Evolutionary conservation across 169 alveolate genomes (phyloP).

Genomic region (Plasmodium reichenowi): DNA sequence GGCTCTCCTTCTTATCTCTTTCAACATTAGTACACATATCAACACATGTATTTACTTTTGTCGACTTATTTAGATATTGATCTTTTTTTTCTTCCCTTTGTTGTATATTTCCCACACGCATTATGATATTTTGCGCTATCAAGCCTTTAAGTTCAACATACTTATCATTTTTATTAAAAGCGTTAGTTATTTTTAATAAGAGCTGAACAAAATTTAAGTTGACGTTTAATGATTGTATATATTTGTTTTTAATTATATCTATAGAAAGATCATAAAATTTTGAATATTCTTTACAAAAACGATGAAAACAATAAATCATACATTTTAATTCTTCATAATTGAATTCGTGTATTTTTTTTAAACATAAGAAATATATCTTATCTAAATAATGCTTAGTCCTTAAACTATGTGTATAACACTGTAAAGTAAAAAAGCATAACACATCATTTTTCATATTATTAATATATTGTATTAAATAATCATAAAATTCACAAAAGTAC

Average conservation of each 20-base stretch:
- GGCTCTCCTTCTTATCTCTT: background rate
- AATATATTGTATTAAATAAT: slow-evolving; percentile 8
- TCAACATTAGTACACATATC: background rate
- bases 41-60: background rate
- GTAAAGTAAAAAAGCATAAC: slow-evolving; percentile 14
- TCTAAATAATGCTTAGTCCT: slow-evolving; percentile 61
- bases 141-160: slow-evolving; percentile 10
- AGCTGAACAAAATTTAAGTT: slow-evolving; percentile 23
- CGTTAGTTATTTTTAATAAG: slow-evolving; percentile 15
- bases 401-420: slow-evolving; percentile 42
- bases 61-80: background rate
- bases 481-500: slow-evolving; percentile 48
- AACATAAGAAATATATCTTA: slow-evolving; percentile 14
- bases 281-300: slow-evolving; percentile 57
- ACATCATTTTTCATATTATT: slow-evolving; percentile 22
- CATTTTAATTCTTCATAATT: background rate
- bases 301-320: slow-evolving; percentile 41
- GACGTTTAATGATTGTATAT: background rate
- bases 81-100: background rate
- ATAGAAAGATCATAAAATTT: slow-evolving; percentile 19
- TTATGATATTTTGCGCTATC: background rate
- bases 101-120: background rate
- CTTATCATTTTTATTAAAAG: slow-evolving; percentile 22
- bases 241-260: background rate
- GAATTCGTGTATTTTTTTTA: slow-evolving; percentile 9